Evolutionary conservation across 805 yeast species (phyloP), one percentile per base, ranked within the genome.

Genomic region (Jamesozyma hellenica): DNA sequence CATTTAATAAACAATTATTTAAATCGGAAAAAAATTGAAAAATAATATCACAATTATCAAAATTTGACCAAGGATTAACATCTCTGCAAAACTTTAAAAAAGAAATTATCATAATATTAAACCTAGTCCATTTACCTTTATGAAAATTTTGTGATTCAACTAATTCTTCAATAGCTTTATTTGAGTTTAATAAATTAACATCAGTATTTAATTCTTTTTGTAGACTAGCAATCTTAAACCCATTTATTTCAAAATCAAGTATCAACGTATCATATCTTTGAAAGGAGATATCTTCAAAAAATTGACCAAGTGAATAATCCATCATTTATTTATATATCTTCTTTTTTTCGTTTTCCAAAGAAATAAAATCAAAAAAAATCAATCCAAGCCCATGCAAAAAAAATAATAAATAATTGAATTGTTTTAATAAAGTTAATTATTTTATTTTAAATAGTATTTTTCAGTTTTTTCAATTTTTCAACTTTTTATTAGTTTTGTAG

Each of bases 11-110:
- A 42, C 67, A 56, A 43, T 68, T 72, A 38, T 64, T 66, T 32
- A 75, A 52, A 42, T 68, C 70, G 32, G 64, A 61, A 17, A 72
- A 68, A 43, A 67, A 72, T 19, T 51, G 48, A 34, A 57, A 56
- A n/a, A 60, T 48, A 21, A 74, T 55, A 44, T 75, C 82, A 49
- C 72, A 75, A 29, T 77, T 68, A 27, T 63, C 67, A 34, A 65
- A 53, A 7, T 61, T 41, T 3, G 77, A 67, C 64, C 72, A 63
- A 0, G 84, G 79, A 48, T 76, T 67, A 18, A 77, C 56, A 42
- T 74, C 72, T 31, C 68, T 58, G 42, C 75, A 62, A 38, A 73
- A 64, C 28, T 54, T 51, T 12, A 79, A 51, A 51, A 75, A 79
- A 2, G 75, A 61, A 2, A 53, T 52, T 1, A 71, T 61, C 48